Conservation (phyloP, 352 stramenopile species). For the Phytopythium oedochilum region DNA sequence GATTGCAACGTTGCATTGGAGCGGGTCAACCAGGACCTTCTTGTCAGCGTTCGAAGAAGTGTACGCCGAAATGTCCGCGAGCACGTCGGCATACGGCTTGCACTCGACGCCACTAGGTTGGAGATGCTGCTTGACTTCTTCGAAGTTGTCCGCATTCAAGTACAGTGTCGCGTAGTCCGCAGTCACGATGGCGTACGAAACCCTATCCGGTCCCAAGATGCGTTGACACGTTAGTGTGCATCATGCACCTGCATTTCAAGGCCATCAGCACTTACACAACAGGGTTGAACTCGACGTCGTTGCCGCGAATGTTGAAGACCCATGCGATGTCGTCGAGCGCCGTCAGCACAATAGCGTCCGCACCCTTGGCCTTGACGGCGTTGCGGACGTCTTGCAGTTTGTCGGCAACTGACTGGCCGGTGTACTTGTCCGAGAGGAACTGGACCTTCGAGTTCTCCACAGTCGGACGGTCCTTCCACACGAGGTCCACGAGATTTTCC, state of each 20-base stretch:
- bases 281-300: constrained; percentile 97
- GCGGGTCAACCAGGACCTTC: constrained; percentile 70
- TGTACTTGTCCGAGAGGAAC: constrained; percentile 92
- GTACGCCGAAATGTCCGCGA: constrained; percentile 44
- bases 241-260: constrained; percentile 5
- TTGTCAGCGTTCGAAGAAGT: constrained; percentile 39
- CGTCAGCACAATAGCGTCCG: constrained; percentile 92
- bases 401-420: constrained; percentile 84
- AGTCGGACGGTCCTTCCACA: constrained; percentile 88
- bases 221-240: not conserved
- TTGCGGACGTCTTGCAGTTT: constrained; percentile 88
- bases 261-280: constrained; percentile 93
- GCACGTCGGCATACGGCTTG: constrained; percentile 55
- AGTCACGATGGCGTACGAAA: constrained; percentile 93
- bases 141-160: constrained; percentile 74
- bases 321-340: constrained; percentile 97
- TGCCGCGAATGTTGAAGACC: constrained; percentile 97
- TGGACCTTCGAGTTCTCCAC: constrained; percentile 78
- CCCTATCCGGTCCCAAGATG: constrained; percentile 19
- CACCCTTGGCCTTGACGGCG: constrained; percentile 86
- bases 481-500: constrained; percentile 94
- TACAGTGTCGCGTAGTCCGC: constrained; percentile 89
- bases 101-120: constrained; percentile 43
- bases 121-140: constrained; percentile 53
- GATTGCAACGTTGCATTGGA: constrained; percentile 82